Base-by-base conservation (phyloP, 768 basidiomycete species). In the Tricholoma sp. region DNA sequence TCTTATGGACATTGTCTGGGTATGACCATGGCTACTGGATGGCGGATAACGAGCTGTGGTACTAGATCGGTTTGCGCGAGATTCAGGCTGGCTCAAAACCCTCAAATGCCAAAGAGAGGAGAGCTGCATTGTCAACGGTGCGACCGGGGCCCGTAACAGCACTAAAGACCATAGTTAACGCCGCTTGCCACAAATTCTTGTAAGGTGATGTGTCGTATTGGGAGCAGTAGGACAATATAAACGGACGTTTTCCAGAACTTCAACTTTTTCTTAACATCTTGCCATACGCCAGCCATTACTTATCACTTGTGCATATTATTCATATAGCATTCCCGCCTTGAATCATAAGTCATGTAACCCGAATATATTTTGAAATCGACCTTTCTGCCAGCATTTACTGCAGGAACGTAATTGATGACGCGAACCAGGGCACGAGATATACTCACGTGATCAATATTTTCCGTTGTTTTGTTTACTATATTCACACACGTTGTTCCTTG, bases 1-100 rank as follows among this genome's bases (percentile, higher is more conserved):
- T 18, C 41, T 32, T 32, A 11, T 57, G 56, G 56, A 10, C 15
- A 9, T 20, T 12, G 12, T 57, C 52, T 5, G 51, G 56, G 9
- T 33, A 47, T 31, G 53, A 53, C 52, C 41, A 52, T 8, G 52
- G 56, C 10, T 57, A 53, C 44, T 57, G 56, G 56, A 52, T 29
- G 18, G 45, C 13, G 2, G 56, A 57, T 34, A 52, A 53, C 9
- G 56, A 57, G 18, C n/a, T 7, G 10, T 57, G 42, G 51, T 57
- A 47, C 31, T 52, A 57, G 42, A 28, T n/a, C 12, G 51, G 33
- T 1, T 28, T 53, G 6, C 2, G 18, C 2, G 51, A 57, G 24
- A 52, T 57, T 4, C 17, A 24, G 4, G 32, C 36, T 17, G 44
- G 56, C 4, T 42, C n/a, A 1, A 32, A 32, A 29, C 56, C 56